Conservation (phyloP, 495 filamentous ascomycete genomes). For the Tuber borchii region DNA sequence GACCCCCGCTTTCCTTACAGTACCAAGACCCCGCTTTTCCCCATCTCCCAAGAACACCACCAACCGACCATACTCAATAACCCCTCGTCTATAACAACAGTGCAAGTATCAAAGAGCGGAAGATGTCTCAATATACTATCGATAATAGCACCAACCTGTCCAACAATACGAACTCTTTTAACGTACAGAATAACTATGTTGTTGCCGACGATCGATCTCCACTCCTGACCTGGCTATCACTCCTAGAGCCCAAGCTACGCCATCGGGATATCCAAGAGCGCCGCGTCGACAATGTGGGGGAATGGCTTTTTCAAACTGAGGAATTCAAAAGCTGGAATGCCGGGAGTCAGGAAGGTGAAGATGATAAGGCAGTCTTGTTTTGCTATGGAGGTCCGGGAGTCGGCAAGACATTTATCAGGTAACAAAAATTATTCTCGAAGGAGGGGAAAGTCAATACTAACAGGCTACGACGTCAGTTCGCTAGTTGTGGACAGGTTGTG, state of each 20-base stretch:
- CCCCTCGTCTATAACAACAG: neutral
- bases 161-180: neutral
- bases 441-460: neutral
- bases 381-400: neutral
- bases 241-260: neutral
- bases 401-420: conserved; percentile 1
- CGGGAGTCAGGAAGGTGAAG: neutral
- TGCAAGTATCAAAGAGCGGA: neutral
- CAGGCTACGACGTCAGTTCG: neutral
- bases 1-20: too few relatives aligned
- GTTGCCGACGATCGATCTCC: neutral
- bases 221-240: neutral
- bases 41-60: neutral
- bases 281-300: too few relatives aligned
- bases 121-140: neutral
- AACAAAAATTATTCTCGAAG: neutral
- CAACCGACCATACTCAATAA: neutral
- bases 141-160: neutral
- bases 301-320: neutral
- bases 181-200: neutral
- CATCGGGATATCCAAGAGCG: neutral
- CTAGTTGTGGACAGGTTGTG: neutral
- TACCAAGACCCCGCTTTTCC: neutral
- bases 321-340: neutral
- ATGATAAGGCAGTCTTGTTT: neutral